phyloP scores from a whole-genome alignment of 805 yeast genomes.

The Ogataea methanolica region DNA sequence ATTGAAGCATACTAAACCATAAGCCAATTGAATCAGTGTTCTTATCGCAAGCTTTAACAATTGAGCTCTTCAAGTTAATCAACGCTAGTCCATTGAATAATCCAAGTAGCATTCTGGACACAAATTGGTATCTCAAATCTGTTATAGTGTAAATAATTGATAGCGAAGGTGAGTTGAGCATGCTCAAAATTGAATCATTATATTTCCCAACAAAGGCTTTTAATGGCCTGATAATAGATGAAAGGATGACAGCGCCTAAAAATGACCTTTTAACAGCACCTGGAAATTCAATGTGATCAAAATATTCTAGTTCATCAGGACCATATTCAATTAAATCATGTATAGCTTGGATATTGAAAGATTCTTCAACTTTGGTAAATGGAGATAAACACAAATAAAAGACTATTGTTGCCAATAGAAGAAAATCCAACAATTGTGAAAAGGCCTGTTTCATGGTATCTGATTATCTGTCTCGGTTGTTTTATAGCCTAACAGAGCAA shows the following conservation, averaged over 20 bases:
- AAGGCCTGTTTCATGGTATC: neutral
- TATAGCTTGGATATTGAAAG: constrained; percentile 85
- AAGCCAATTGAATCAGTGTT: constrained; percentile 31
- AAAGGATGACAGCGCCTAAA: constrained; percentile 59
- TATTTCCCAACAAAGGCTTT: neutral
- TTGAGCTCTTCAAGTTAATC: constrained; percentile 43
- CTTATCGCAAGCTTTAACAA: constrained; percentile 22
- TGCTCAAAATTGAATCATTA: neutral
- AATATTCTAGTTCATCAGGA: constrained; percentile 36
- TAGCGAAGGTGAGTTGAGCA: neutral
- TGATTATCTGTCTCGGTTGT: neutral
- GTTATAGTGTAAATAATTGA: constrained; percentile 19
- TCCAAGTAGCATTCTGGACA: constrained; percentile 61
- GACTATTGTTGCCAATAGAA: constrained; percentile 42
- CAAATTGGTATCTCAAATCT: constrained; percentile 47
- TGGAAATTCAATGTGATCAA: constrained; percentile 76
- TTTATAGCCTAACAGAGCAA: too few relatives aligned
- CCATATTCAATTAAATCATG: constrained; percentile 77
- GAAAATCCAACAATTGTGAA: constrained; percentile 12
- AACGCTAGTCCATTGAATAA: constrained; percentile 52
- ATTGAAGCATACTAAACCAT: constrained; percentile 57
- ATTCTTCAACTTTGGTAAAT: constrained; percentile 89
- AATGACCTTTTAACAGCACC: constrained; percentile 90
- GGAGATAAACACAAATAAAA: constrained; percentile 60
- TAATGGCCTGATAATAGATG: constrained; percentile 41